Percentiles rank a stretch among this genome's conserved stretches.
Evolutionary conservation across 805 yeast genomes (phyloP).

Genomic region (Candida jianshihensis): DNA sequence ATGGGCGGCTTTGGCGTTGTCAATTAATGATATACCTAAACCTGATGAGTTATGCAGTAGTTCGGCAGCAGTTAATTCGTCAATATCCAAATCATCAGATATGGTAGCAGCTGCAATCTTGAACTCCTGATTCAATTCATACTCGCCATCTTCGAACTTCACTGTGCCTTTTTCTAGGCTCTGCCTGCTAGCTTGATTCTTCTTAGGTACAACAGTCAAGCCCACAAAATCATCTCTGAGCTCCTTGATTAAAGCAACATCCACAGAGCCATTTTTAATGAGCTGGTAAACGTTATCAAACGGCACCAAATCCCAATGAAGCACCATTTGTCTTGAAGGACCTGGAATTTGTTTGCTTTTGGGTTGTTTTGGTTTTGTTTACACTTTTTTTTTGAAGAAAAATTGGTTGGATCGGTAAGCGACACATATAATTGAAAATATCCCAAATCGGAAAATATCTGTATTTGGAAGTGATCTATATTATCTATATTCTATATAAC

Average conservation of each 20-base stretch:
- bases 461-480: not conserved
- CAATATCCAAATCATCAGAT: conserved; percentile 63
- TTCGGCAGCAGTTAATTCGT: conserved; percentile 73
- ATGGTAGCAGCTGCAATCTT: conserved; percentile 49
- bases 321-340: conserved; percentile 7
- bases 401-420: not conserved
- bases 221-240: conserved; percentile 39
- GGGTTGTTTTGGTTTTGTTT: conserved; percentile 3
- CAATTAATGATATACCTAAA: conserved; percentile 42
- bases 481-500: not conserved
- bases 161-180: conserved; percentile 40
- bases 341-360: not conserved
- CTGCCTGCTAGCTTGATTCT: conserved; percentile 40
- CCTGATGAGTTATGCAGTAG: conserved; percentile 44
- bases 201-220: conserved; percentile 35
- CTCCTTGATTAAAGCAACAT: conserved; percentile 12
- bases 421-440: not conserved
- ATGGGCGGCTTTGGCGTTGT: conserved; percentile 61
- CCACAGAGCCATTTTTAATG: conserved; percentile 10
- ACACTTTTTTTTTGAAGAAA: conserved; percentile 1
- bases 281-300: conserved; percentile 14
- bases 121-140: conserved; percentile 59
- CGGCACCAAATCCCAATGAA: conserved; percentile 17
- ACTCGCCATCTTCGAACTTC: conserved; percentile 47
- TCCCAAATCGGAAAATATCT: not conserved